A percentile compares a stretch with the other conserved stretches of the same genome.
Evolutionary conservation across 2,329 filamentous ascomycete species (phyloP).

Genomic region (Sarocladium oryzae): DNA sequence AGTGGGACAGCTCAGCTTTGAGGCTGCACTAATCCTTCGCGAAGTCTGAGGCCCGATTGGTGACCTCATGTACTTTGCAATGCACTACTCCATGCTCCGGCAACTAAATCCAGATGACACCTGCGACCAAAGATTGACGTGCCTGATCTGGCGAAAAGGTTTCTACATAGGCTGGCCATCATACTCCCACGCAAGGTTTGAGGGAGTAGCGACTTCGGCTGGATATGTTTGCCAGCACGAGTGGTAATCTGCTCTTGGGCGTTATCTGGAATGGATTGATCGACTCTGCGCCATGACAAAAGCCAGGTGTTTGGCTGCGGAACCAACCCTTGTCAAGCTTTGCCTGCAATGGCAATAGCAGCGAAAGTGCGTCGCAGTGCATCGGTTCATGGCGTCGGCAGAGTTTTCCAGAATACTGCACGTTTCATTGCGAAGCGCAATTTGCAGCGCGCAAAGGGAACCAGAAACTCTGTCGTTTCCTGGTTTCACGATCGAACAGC

Average conservation of each 20-base stretch:
- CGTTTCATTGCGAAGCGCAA: slow-evolving; percentile 4
- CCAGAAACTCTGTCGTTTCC: not conserved
- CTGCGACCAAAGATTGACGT: slow-evolving; percentile 2
- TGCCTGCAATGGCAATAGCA: slow-evolving; percentile 7
- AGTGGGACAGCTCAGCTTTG: slow-evolving; percentile 9
- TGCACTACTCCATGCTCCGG: no score
- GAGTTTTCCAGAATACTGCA: not conserved
- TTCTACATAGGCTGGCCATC: no score
- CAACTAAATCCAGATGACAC: no score
- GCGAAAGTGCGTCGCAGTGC: not conserved
- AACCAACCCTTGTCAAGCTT: slow-evolving; percentile 3
- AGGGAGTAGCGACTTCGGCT: no score
- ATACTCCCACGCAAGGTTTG: no score
- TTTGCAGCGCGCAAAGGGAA: not conserved
- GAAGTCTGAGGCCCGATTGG: not conserved
- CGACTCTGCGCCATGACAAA: not conserved
- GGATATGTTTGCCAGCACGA: no score
- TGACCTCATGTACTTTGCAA: not conserved
- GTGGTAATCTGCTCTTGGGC: no score
- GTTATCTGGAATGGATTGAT: no score
- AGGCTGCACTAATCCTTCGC: slow-evolving; percentile 4
- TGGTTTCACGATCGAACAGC: slow-evolving; percentile 1
- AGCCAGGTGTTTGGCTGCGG: not conserved
- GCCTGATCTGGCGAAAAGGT: not conserved
- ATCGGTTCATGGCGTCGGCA: not conserved